Conservation (phyloP, 1,284 basidiomycete genomes). For the Fomitopsis schrenkii region DNA sequence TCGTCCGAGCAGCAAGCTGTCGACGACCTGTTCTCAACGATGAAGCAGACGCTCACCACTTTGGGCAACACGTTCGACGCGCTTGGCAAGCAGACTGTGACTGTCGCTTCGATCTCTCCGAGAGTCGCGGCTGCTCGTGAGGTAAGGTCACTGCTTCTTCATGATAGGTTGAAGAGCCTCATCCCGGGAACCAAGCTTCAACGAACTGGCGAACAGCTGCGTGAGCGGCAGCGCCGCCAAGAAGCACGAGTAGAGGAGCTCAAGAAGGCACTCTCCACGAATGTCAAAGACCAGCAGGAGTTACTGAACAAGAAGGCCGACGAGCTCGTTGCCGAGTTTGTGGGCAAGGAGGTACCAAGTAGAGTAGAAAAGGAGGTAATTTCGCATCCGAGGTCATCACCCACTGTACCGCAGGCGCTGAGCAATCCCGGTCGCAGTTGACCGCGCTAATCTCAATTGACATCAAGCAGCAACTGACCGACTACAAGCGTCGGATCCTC, state of each 20-base stretch:
- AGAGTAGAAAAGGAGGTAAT: slow-evolving; percentile 28
- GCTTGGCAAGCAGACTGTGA: slow-evolving; percentile 41
- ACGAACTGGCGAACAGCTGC: slow-evolving; percentile 31
- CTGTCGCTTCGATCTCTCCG: slow-evolving; percentile 37
- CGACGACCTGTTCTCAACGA: slow-evolving; percentile 37
- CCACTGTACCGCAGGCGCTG: background rate
- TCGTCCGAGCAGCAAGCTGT: slow-evolving; percentile 35
- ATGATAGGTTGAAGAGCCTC: background rate
- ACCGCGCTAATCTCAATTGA: slow-evolving; percentile 37
- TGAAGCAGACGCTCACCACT: slow-evolving; percentile 37
- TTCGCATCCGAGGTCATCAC: background rate
- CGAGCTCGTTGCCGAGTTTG: slow-evolving; percentile 17
- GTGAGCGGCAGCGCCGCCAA: slow-evolving; percentile 35
- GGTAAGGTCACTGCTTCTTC: slow-evolving; percentile 23
- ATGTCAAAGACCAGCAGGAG: slow-evolving; percentile 35
- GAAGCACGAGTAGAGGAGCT: slow-evolving; percentile 34
- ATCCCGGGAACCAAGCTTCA: slow-evolving; percentile 30
- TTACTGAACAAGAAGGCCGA: slow-evolving; percentile 31
- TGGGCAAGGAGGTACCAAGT: slow-evolving; percentile 33
- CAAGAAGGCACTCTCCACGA: slow-evolving; percentile 22
- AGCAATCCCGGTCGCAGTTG: slow-evolving; percentile 30
- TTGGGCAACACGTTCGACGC: slow-evolving; percentile 40
- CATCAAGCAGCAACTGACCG: slow-evolving; percentile 38
- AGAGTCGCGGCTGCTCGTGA: slow-evolving; percentile 40
- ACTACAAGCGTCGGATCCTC: slow-evolving; percentile 21